phyloP scores from a whole-genome alignment of 202 grass and related monocot genomes.

The Panicum hallii region DNA sequence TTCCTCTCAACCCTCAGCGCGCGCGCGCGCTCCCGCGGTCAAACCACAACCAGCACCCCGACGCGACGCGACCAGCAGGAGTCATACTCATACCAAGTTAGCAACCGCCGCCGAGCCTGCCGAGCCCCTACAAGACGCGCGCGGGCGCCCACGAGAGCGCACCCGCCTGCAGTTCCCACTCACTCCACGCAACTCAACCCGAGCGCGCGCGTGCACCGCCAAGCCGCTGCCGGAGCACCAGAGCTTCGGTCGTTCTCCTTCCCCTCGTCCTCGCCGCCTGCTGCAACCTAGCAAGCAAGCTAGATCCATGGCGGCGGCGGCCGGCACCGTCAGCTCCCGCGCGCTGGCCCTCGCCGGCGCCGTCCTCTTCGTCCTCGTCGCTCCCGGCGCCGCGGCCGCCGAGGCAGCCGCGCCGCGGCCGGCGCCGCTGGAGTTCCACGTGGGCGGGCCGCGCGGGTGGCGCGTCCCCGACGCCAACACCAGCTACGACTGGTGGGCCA shows the following conservation, averaged over 20 bases:
- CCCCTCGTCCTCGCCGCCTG: background rate
- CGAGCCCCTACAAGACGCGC: background rate
- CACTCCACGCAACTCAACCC: background rate
- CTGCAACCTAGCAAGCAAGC: background rate
- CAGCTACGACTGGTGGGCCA: slow-evolving; percentile 71
- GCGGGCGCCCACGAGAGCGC: background rate
- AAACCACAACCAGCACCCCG: background rate
- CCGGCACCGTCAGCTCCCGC: background rate
- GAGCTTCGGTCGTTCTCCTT: background rate
- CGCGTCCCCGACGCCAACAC: slow-evolving; percentile 52
- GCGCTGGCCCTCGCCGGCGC: background rate
- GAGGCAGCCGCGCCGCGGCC: background rate
- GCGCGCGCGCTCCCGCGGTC: background rate
- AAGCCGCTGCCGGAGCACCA: background rate
- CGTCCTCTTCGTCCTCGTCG: background rate
- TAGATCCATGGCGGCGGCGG: slow-evolving; percentile 26
- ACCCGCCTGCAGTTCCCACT: background rate
- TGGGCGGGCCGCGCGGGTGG: slow-evolving; percentile 69
- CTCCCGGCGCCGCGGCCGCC: background rate
- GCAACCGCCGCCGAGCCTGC: background rate
- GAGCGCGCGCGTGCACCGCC: background rate
- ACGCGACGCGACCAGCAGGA: background rate
- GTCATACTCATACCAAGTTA: background rate
- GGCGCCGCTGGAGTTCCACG: slow-evolving; percentile 52
- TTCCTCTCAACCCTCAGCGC: background rate